Evolutionary conservation across 106 monocot species (phyloP).

Genomic region (Acorus gramineus): DNA sequence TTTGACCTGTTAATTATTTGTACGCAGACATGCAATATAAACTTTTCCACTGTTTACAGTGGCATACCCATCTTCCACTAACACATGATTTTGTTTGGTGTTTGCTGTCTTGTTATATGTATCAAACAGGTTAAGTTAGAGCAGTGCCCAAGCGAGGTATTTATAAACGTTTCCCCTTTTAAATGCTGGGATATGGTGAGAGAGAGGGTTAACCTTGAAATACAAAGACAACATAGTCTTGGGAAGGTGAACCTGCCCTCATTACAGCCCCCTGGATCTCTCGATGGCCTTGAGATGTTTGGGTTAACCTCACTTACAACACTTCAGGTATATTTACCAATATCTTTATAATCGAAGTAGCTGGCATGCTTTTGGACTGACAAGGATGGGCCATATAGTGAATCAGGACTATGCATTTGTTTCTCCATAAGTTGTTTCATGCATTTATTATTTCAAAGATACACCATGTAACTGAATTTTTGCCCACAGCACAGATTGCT

Average conservation of each 20-base stretch:
- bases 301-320: slow-evolving; percentile 68
- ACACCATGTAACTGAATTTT: too few species aligned
- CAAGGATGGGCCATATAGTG: too few species aligned
- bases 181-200: slow-evolving; percentile 94
- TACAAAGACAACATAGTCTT: slow-evolving; percentile 35
- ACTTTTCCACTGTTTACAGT: background rate
- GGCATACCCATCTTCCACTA: too few species aligned
- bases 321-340: slow-evolving; percentile 38
- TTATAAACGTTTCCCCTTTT: slow-evolving; percentile 53
- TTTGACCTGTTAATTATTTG: too few species aligned
- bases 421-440: too few species aligned
- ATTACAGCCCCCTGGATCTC: slow-evolving; percentile 66
- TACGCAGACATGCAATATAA: too few species aligned
- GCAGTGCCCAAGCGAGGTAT: slow-evolving; percentile 55
- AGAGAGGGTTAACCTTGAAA: slow-evolving; percentile 73
- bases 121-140: slow-evolving; percentile 57
- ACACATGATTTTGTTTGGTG: too few species aligned
- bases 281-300: slow-evolving; percentile 93
- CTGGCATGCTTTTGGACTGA: too few species aligned
- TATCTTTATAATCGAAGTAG: background rate
- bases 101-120: background rate
- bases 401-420: too few species aligned
- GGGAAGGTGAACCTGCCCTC: slow-evolving; percentile 39
- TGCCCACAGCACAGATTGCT: too few species aligned
- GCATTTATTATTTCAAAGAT: too few species aligned